A percentile compares a stretch with the other conserved stretches of the same genome.
Conservation (phyloP, 2,329 filamentous ascomycete genomes). For the Fusarium floridanum region DNA sequence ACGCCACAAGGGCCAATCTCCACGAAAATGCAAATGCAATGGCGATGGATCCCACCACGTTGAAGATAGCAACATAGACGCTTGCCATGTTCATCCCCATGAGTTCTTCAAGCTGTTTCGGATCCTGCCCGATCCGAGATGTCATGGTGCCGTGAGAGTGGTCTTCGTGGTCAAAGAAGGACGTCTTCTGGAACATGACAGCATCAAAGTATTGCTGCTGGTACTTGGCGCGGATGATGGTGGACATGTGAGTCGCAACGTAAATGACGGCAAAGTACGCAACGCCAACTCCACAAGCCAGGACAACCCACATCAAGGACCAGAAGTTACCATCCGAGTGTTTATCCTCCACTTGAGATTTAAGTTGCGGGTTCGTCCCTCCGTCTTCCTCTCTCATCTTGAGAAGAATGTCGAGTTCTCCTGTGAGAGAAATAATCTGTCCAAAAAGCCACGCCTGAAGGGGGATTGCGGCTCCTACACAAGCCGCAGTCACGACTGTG, state of each 20-base stretch:
- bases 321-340: constrained; percentile 67
- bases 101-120: constrained; percentile 72
- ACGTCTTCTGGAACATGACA: constrained; percentile 69
- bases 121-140: constrained; percentile 67
- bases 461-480: constrained; percentile 60
- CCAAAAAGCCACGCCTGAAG: constrained; percentile 69
- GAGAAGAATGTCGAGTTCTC: not conserved
- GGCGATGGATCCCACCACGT: constrained; percentile 71
- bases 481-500: constrained; percentile 61
- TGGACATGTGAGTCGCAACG: constrained; percentile 60
- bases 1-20: constrained; percentile 78
- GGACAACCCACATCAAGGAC: constrained; percentile 74
- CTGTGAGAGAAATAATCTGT: constrained; percentile 57
- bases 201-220: constrained; percentile 72
- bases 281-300: constrained; percentile 66
- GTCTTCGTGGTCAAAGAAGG: constrained; percentile 72
- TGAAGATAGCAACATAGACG: constrained; percentile 73
- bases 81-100: constrained; percentile 74
- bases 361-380: not conserved
- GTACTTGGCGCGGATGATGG: constrained; percentile 65
- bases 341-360: constrained; percentile 50
- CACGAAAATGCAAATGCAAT: constrained; percentile 81
- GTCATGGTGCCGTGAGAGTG: constrained; percentile 73
- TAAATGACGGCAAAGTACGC: constrained; percentile 62
- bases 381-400: not conserved